Evolutionary conservation across 1,284 basidiomycete species (phyloP), one percentile per base, ranked within the genome.

Genomic region (Athelia sp.): DNA sequence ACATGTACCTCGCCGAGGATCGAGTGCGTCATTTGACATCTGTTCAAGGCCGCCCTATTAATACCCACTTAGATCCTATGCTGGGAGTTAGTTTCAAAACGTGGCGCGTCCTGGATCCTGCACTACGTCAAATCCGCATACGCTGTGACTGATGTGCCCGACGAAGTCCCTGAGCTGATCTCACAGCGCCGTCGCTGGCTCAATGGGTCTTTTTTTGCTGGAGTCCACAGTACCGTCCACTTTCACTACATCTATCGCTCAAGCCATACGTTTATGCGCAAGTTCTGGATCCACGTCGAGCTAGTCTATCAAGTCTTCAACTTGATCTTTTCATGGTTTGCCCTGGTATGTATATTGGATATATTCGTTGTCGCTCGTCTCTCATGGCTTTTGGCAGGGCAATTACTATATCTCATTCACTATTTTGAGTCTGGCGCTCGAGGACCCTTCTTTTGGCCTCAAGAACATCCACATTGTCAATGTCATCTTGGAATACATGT

Each of bases 141-240:
- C 58, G 93, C 87, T 2, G 79, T 91, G n/a, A 96, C 93, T 2
- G 93, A 94, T 65, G 92, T 93, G 2, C 91, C 93, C 0, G 92
- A 94, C 61, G 81, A 87, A 64, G 82, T 93, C 3, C 88, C 93
- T 0, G 93, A 96, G 64, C 70, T 97, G 49, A 93, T 97, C 58
- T 92, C 90, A 1, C 94, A 97, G 64, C 85, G 94, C 50, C 80
- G 94, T 48, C 84, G 94, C 47, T 97, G 96, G 96, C 78, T 98
- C 35, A 99, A 98, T 63, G 96, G 96, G 4, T 95, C 92, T 6
- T 98, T 98, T 79, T 96, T 96, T 63, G 96, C 95, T 2, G 92
- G 91, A 0, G 82, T 95, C 35, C 92, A 98, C 70, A 87, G 86
- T 50, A 88, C 86, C 2, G 76, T 94, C 53, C 91, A 97, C 65